Base-by-base conservation (phyloP, 1,284 basidiomycete genomes). In the Sporisorium graminicola region DNA sequence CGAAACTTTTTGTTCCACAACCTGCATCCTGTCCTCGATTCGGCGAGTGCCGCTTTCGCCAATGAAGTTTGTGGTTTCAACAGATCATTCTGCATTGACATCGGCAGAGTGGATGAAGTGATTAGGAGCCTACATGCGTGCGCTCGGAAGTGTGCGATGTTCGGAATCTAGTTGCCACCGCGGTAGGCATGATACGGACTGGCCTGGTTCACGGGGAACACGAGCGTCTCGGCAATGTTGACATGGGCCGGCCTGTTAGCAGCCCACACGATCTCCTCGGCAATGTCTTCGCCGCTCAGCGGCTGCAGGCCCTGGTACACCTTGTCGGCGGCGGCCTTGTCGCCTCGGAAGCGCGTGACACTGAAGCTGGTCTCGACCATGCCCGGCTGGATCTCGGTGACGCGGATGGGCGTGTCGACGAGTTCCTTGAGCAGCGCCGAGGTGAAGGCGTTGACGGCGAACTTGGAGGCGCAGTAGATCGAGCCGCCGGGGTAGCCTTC, bases 211-310 rank as follows among this genome's bases (percentile, higher is more conserved):
- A 79, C 78, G 6, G 82, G 82, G 65, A 84, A 74, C 20, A 84
- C 66, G 31, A 81, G 58, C 40, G 59, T 71, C 59, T 76, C 68
- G 29, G 85, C 84, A 35, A 85, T 65, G 47, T 86, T 84, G 52
- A 86, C 85, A 58, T 86, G 84, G 13, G 79, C 43, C 31, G 83
- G 82, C 46, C 95, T 91, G 14, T 92, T 89, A 20, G 95, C 94
- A 20, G 91, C 91, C 94, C 94, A 99, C 13, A 98, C 94, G 81
- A 99, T 96, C 86, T 99, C 94, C 86, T 99, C 95, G 1, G 96
- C 96, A 43, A 85, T 82, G 58, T 86, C 85, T 3, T 86, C 76
- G 37, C 59, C 68, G 12, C 68, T 80, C 47, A 85, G 62, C 14
- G 84, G 81, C 53, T 81, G 72, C 9, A 85, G 65, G 13, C 84